Evolutionary conservation across 2,329 filamentous ascomycete species (phyloP).

Genomic region (Teratosphaeria nubilosa): DNA sequence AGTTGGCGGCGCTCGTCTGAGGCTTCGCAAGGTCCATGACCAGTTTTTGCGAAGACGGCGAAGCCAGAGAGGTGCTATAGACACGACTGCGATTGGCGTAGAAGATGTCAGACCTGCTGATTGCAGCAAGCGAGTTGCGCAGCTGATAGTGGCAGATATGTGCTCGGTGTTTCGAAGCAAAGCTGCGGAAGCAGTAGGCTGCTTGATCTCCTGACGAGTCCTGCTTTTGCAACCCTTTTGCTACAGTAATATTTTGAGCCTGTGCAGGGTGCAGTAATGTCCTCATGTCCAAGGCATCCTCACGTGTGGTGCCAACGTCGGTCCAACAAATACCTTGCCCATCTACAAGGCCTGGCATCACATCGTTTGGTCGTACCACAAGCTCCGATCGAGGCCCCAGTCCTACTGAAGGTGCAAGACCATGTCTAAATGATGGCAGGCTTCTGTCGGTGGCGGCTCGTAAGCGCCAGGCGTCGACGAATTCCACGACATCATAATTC

Average conservation of each 20-base stretch:
- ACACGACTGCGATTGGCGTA: slow-evolving; percentile 42
- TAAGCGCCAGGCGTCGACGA: slow-evolving; percentile 22
- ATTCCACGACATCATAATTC: slow-evolving; percentile 21
- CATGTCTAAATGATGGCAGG: slow-evolving; percentile 11
- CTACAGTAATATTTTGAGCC: background rate
- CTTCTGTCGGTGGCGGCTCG: slow-evolving; percentile 12
- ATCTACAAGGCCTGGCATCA: slow-evolving; percentile 14
- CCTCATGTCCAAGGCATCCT: slow-evolving; percentile 19
- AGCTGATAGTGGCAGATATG: slow-evolving; percentile 50
- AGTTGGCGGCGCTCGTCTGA: slow-evolving; percentile 25
- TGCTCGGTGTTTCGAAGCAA: slow-evolving; percentile 34
- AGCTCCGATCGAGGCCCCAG: slow-evolving; percentile 6
- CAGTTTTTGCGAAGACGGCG: slow-evolving; percentile 30
- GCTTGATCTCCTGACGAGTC: background rate
- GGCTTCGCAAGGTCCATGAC: slow-evolving; percentile 41
- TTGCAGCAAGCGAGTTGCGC: slow-evolving; percentile 46
- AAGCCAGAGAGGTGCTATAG: slow-evolving; percentile 39
- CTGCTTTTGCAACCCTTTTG: background rate
- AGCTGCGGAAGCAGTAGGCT: slow-evolving; percentile 20
- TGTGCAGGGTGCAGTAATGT: slow-evolving; percentile 18
- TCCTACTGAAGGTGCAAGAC: slow-evolving; percentile 10
- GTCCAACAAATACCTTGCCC: slow-evolving; percentile 29
- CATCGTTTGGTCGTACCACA: slow-evolving; percentile 9
- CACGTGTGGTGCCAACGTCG: slow-evolving; percentile 17
- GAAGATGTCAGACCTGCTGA: slow-evolving; percentile 45